phyloP scores from a whole-genome alignment of 345 rosid genomes.

The Laguncularia racemosa region DNA sequence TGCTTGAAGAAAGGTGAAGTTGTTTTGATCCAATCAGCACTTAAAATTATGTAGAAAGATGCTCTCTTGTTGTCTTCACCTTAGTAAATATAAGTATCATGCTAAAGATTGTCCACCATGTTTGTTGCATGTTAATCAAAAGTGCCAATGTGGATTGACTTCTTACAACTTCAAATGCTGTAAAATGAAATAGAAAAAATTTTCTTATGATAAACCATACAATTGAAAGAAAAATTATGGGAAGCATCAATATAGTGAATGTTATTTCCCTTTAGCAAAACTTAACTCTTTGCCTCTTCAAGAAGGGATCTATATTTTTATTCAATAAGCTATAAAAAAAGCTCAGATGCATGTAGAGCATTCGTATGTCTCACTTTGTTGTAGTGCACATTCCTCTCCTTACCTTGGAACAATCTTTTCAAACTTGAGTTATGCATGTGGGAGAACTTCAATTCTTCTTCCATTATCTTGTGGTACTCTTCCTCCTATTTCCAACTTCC shows the following conservation, averaged over 20 bases:
- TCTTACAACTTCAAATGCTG: conserved; percentile 65
- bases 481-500: conserved; percentile 77
- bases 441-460: conserved; percentile 84
- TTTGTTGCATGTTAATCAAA: conserved; percentile 53
- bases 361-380: conserved; percentile 79
- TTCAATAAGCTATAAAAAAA: conserved; percentile 84
- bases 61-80: conserved; percentile 65
- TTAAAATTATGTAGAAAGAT: conserved; percentile 59
- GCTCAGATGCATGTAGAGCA: conserved; percentile 87
- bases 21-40: conserved; percentile 87
- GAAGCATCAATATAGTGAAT: conserved; percentile 84
- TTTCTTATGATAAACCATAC: conserved; percentile 72
- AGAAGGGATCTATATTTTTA: conserved; percentile 82
- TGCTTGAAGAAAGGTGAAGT: conserved; percentile 59
- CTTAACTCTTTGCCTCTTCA: conserved; percentile 29
- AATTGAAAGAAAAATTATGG: conserved; percentile 84
- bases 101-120: conserved; percentile 81
- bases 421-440: conserved; percentile 90
- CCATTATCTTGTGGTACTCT: conserved; percentile 93
- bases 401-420: conserved; percentile 81
- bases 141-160: conserved; percentile 73
- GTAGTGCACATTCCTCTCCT: conserved; percentile 91
- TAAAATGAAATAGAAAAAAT: conserved; percentile 44
- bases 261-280: conserved; percentile 81
- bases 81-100: conserved; percentile 66